These are phyloP conservation scores for Penicillium sp. DNA, from an alignment of 2,329 filamentous ascomycete species.

Conservation along the genomic window DNA sequence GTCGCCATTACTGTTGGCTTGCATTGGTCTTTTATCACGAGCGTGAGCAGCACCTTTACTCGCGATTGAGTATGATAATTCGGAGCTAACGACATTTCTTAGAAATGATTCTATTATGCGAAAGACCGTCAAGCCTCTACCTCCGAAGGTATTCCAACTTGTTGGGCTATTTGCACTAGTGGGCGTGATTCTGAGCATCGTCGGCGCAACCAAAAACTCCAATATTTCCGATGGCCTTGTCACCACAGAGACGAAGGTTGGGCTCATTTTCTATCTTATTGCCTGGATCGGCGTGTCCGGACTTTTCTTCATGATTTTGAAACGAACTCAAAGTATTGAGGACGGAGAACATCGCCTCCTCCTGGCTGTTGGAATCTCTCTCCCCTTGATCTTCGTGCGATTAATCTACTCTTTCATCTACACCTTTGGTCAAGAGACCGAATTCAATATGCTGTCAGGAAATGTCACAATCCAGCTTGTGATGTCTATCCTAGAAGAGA, in stretches of 20 bases:
- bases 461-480: slow-evolving; percentile 28
- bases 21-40: slow-evolving; percentile 16
- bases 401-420: slow-evolving; percentile 31
- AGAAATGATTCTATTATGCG: slow-evolving; percentile 8
- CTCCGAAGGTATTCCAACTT: neutral
- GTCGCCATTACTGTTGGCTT: slow-evolving; percentile 17
- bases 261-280: slow-evolving; percentile 1
- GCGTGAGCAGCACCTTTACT: slow-evolving; percentile 16
- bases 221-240: neutral
- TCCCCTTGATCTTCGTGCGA: slow-evolving; percentile 31
- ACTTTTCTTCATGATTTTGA: slow-evolving; percentile 9
- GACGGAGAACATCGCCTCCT: slow-evolving; percentile 29
- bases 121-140: neutral
- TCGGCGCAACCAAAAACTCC: neutral
- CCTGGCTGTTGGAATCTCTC: slow-evolving; percentile 25
- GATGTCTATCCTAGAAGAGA: slow-evolving; percentile 33
- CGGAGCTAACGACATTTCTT: neutral
- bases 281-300: neutral
- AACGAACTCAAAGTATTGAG: slow-evolving; percentile 23
- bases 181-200: neutral
- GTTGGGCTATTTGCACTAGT: neutral
- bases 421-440: slow-evolving; percentile 22
- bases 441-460: slow-evolving; percentile 23
- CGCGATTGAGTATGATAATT: neutral
- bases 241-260: neutral